Evolutionary conservation across 306 rosid species (phyloP), one percentile per base, ranked within the genome.

Genomic region (Acmispon strigosus): DNA sequence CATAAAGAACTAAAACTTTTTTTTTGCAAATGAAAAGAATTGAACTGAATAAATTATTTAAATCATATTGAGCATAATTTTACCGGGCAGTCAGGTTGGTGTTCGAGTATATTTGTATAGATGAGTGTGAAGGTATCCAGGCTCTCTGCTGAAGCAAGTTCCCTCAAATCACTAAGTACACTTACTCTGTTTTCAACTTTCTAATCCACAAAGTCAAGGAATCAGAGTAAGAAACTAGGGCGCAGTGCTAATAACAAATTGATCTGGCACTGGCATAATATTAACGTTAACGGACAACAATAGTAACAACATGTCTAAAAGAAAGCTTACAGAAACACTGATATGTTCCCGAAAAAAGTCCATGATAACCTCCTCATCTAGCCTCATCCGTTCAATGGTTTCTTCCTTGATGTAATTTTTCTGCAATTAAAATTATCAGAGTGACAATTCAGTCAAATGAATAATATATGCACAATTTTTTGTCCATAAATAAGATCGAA

Each of bases 31-130:
- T 27, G 32, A 27, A 27, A 32, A 32, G 7, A 32, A 32, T 32
- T 32, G 37, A 32, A 6, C 37, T 6, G 37, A 32, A 6, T 32
- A 32, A 32, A 32, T 6, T 32, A 32, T 16, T 70, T 42, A 39
- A 68, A 78, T 19, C 45, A 53, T 62, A 55, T 65, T 52, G 50
- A 24, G 47, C 41, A 72, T n/a, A 73, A 70, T 80, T 47, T 60
- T 89, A 94, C 99, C 95, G 97, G 97, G 83, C 99, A 94, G 72
- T 94, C 99, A 6, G 97, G 99, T 69, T 91, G 99, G 76, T 94
- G 99, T 74, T 94, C 96, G 10, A 94, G 97, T 68, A 94, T 91
- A 82, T 91, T 94, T 68, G 96, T 87, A 82, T 91, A 91, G 60
- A 91, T 87, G 69, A 94, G 95, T 1, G 96, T 89, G 73, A 94